These are phyloP conservation scores for Cercospora citrullina DNA, from an alignment of 2,329 filamentous ascomycete species.

Conservation along the genomic window DNA sequence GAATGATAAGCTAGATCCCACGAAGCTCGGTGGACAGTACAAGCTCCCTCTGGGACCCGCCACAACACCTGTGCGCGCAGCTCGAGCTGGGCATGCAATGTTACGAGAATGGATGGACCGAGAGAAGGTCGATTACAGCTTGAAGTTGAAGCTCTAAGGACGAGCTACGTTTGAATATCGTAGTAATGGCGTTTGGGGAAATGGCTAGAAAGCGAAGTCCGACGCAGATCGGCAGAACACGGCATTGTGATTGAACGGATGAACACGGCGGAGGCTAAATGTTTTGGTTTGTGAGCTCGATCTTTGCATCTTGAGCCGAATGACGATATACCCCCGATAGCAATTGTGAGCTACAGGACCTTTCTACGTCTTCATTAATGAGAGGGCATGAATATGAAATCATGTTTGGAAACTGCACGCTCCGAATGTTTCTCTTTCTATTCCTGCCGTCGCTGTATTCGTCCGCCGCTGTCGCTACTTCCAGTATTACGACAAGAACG, in stretches of 20 bases:
- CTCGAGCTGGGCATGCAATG: conserved; percentile 46
- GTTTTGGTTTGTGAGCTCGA: conserved; percentile 2
- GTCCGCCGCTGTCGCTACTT: background rate
- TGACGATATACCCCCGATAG: conserved; percentile 2
- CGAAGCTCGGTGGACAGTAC: conserved; percentile 40
- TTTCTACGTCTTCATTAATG: background rate
- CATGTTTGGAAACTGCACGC: background rate
- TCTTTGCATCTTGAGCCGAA: background rate
- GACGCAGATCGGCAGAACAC: background rate
- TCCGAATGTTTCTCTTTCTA: background rate
- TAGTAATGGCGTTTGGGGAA: background rate
- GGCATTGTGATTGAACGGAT: background rate
- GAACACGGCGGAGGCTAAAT: background rate
- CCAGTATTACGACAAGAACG: conserved; percentile 41
- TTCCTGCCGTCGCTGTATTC: background rate
- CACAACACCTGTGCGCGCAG: conserved; percentile 47
- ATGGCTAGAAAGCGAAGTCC: background rate
- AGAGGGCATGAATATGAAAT: background rate
- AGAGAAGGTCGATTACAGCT: conserved; percentile 27
- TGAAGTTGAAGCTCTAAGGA: conserved; percentile 32
- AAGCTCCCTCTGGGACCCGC: conserved; percentile 44
- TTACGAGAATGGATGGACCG: conserved; percentile 45
- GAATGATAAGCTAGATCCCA: conserved; percentile 38
- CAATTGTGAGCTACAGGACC: conserved; percentile 2
- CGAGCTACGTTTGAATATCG: conserved; percentile 6